Conservation (phyloP, 75 land plant genomes). For the Cryptomeria japonica region DNA sequence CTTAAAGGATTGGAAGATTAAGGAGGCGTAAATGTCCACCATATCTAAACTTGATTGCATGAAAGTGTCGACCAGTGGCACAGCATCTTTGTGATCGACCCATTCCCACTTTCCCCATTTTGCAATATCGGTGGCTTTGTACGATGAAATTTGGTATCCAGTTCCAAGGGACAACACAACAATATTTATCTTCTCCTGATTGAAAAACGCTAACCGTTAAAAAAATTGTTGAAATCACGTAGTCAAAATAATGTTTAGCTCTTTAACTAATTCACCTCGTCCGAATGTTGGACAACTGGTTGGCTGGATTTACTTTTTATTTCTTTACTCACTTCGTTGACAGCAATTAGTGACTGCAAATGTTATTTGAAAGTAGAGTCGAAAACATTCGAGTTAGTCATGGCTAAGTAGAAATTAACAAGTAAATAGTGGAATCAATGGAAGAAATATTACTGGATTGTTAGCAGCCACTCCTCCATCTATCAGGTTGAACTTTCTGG, state of each 20-base stretch:
- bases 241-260: background rate
- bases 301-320: background rate
- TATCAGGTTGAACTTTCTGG: too few relatives aligned
- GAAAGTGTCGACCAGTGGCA: conserved; percentile 52
- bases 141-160: conserved; percentile 44
- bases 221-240: background rate
- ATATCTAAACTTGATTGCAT: conserved; percentile 55
- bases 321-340: background rate
- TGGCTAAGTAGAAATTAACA: too few relatives aligned
- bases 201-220: background rate
- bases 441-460: too few relatives aligned
- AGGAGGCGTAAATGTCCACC: conserved; percentile 47
- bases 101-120: conserved; percentile 68
- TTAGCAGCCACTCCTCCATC: too few relatives aligned
- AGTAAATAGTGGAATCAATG: too few relatives aligned
- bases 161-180: conserved; percentile 67
- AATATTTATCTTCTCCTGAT: conserved; percentile 31
- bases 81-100: conserved; percentile 27
- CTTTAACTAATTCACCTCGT: background rate
- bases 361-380: background rate
- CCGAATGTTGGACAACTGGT: background rate
- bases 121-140: conserved; percentile 45
- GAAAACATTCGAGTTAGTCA: background rate
- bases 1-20: conserved; percentile 39
- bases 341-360: background rate